Base-by-base conservation (phyloP, 352 stramenopile genomes). In the Hyaloperonospora brassicae region DNA sequence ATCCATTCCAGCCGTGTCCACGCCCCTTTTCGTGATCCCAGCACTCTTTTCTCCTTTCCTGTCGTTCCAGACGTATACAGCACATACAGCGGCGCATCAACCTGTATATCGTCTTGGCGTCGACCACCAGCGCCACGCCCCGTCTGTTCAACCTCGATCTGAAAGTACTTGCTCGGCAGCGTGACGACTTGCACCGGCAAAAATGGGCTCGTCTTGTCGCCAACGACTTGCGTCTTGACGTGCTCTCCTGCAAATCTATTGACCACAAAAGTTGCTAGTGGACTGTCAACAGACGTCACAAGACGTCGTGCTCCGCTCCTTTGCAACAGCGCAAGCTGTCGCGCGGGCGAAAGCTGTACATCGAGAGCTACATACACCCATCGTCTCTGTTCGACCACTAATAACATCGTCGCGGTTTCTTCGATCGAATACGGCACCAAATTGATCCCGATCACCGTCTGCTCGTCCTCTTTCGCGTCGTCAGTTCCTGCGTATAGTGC, bases 41-140 rank as follows among this genome's bases (percentile, higher is more conserved):
- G 12, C 8, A 87, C 72, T n/a, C 72, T 66, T 41, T 70, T 74
- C 12, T 68, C 56, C 0, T 61, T 17, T 1, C 66, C 70, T 14
- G 72, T 85, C 12, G 76, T 77, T 1, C 76, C 76, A 14, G 76
- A 87, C 6, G 76, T 87, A 49, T 68, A 82, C 17, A 87, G 35
- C 27, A 87, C 56, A 47, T 87, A 85, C 41, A 87, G 31, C 11
- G 76, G 69, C 17, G 42, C 40, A 40, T 31, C 51, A 45, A 55
- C 17, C 0, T 38, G 24, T 31, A 24, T 27, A 9, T 25, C 52
- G 5, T 30, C 34, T 56, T 17, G 36, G 13, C 11, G 39, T 41
- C 22, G 27, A 34, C 27, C 4, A 34, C 8, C 27, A 4, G 53
- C 0, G 6, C 52, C 38, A 44, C 27, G 23, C 8, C 49, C 23